These are phyloP conservation scores for Purpureocillium lavendulum DNA, from an alignment of 2,329 filamentous ascomycete species.

Conservation along the genomic window DNA sequence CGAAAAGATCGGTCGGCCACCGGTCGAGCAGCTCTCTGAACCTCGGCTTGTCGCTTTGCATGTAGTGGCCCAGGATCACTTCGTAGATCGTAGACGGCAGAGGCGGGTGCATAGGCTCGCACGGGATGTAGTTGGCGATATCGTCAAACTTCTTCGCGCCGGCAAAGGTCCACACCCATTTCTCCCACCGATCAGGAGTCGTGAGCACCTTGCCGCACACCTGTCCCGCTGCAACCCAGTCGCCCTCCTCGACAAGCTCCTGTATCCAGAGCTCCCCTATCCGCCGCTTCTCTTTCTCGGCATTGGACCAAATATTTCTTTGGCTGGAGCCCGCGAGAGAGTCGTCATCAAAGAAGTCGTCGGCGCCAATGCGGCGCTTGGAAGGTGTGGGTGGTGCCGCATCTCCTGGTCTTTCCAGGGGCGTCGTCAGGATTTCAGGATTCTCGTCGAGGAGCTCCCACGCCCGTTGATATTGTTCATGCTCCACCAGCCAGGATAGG, in stretches of 20 bases:
- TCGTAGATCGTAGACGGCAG: slow-evolving; percentile 81
- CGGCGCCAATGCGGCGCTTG: slow-evolving; percentile 29
- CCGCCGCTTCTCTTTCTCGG: slow-evolving; percentile 79
- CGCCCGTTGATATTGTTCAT: slow-evolving; percentile 71
- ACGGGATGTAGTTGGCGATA: slow-evolving; percentile 77
- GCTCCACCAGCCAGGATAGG: slow-evolving; percentile 75
- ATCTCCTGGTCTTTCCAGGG: slow-evolving; percentile 30
- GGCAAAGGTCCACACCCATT: slow-evolving; percentile 91
- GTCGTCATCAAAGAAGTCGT: slow-evolving; percentile 69
- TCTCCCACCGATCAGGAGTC: slow-evolving; percentile 79
- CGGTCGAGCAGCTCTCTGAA: slow-evolving; percentile 72
- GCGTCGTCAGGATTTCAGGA: slow-evolving; percentile 57
- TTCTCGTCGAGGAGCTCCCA: slow-evolving; percentile 88
- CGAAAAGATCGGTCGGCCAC: slow-evolving; percentile 81
- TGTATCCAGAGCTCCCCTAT: slow-evolving; percentile 93
- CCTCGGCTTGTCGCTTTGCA: slow-evolving; percentile 64
- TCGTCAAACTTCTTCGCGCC: slow-evolving; percentile 81
- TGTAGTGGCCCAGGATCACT: slow-evolving; percentile 80
- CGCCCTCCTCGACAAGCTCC: slow-evolving; percentile 64
- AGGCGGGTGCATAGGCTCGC: slow-evolving; percentile 66
- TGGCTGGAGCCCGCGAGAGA: slow-evolving; percentile 48
- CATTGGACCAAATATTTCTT: slow-evolving; percentile 50
- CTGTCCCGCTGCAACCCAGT: slow-evolving; percentile 73
- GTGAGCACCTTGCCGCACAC: slow-evolving; percentile 77
- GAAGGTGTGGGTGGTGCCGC: slow-evolving; percentile 31